Conservation (phyloP, 306 rosid species). For the Amphicarpaea edgeworthii region DNA sequence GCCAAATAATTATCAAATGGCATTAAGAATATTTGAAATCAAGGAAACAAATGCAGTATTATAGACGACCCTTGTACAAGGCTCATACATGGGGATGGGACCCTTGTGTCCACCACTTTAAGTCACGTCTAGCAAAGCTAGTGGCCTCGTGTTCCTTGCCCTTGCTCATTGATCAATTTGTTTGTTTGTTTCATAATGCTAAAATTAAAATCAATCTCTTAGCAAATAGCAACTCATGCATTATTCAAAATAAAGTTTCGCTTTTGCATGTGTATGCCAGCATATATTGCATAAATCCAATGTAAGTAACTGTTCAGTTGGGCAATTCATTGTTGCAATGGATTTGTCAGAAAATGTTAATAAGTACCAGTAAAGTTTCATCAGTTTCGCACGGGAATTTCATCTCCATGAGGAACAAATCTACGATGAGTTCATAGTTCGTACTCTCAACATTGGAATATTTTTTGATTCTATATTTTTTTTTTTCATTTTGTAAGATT, state of each 20-base stretch:
- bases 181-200: conserved; percentile 35
- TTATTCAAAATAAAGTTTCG: not conserved
- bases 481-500: no score
- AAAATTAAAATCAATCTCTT: conserved; percentile 5
- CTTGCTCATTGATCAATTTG: conserved; percentile 30
- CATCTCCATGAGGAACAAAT: no score
- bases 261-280: no score
- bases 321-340: no score
- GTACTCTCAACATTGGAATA: no score
- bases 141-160: conserved; percentile 45
- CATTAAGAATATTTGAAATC: conserved; percentile 31
- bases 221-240: not conserved
- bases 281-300: no score
- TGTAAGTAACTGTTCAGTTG: no score
- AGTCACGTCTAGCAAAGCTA: conserved; percentile 21
- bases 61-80: conserved; percentile 45
- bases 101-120: conserved; percentile 70
- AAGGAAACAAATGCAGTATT: conserved; percentile 8
- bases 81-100: conserved; percentile 55
- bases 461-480: no score
- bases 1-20: not conserved
- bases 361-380: no score
- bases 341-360: no score
- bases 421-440: no score
- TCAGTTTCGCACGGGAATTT: no score